Base-by-base conservation (phyloP, 1,284 basidiomycete species). In the Papiliotrema terrestris region DNA sequence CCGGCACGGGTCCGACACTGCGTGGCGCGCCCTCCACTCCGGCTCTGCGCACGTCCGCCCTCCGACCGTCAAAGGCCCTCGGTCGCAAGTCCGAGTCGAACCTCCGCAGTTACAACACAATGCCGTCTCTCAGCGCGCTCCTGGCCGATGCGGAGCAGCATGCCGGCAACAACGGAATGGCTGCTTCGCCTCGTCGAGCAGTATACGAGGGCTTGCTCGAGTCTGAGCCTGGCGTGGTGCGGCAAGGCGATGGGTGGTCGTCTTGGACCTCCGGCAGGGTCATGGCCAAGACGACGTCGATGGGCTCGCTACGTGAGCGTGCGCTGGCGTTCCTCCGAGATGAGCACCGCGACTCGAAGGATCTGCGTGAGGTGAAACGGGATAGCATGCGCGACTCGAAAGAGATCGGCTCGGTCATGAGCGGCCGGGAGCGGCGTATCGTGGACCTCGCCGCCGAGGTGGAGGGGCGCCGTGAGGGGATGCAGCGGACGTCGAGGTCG, bases 11-110 rank as follows among this genome's bases (percentile, higher is more conserved):
- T 39, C 58, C 51, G 22, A 45, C 60, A 3, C 61, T 72, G 29
- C 66, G 67, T 20, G 68, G 62, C 1, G 63, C 62, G 2, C 69
- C 69, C 3, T 72, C 69, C 8, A 68, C 65, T 1, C 69, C 69
- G 1, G 64, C 68, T 19, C 59, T 72, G 8, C 62, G 69, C n/a
- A 49, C 60, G 23, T 54, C 60, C 11, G 59, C 63, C 3, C 53
- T 47, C 14, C 56, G 61, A 38, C 44, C 26, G 14, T 50, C 29
- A 52, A 51, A 32, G 56, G 63, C 17, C 52, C 60, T 38, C 32
- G 56, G 41, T 14, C 66, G 69, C 36, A 68, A 69, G 49, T 72
- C 69, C 42, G 71, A 73, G 47, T 66, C 67, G 17, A 69, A 69
- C 42, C 57, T 73, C 8, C 61, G 69, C 2, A 64, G 62, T 42